A percentile compares a stretch with the other conserved stretches of the same genome.
phyloP scores from a whole-genome alignment of 208 protist species.

The Angomonas desouzai region DNA sequence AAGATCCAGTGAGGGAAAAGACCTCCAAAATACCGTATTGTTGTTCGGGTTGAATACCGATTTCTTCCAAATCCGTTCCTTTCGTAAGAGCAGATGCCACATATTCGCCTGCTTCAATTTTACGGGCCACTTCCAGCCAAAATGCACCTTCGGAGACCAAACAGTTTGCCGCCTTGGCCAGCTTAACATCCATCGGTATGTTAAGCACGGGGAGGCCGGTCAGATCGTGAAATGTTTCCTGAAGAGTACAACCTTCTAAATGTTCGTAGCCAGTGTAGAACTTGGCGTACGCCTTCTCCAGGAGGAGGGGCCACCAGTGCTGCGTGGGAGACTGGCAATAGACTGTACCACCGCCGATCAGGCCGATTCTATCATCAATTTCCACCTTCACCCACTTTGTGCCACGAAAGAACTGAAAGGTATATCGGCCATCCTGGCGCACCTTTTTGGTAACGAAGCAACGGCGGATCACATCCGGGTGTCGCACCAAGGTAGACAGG shows the following conservation, averaged over 20 bases:
- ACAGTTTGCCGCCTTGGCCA: constrained; percentile 49
- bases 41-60: constrained; percentile 69
- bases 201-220: constrained; percentile 78
- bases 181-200: constrained; percentile 55
- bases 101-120: constrained; percentile 53
- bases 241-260: constrained; percentile 67
- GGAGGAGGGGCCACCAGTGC: constrained; percentile 81
- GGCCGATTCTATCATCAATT: constrained; percentile 72
- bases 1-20: constrained; percentile 67
- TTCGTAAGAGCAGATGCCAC: constrained; percentile 55
- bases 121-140: constrained; percentile 64
- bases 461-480: constrained; percentile 68
- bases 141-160: constrained; percentile 34
- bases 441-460: constrained; percentile 81
- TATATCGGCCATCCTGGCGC: constrained; percentile 75
- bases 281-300: constrained; percentile 92
- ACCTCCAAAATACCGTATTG: constrained; percentile 81
- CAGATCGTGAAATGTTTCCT: constrained; percentile 76
- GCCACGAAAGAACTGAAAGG: constrained; percentile 79
- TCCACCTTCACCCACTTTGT: constrained; percentile 72
- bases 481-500: constrained; percentile 52
- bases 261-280: constrained; percentile 76
- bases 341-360: constrained; percentile 42
- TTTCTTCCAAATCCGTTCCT: constrained; percentile 43
- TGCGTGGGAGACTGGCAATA: constrained; percentile 61